Conservation (phyloP, 2,329 filamentous ascomycete genomes). For the Aspergillus sp. region DNA sequence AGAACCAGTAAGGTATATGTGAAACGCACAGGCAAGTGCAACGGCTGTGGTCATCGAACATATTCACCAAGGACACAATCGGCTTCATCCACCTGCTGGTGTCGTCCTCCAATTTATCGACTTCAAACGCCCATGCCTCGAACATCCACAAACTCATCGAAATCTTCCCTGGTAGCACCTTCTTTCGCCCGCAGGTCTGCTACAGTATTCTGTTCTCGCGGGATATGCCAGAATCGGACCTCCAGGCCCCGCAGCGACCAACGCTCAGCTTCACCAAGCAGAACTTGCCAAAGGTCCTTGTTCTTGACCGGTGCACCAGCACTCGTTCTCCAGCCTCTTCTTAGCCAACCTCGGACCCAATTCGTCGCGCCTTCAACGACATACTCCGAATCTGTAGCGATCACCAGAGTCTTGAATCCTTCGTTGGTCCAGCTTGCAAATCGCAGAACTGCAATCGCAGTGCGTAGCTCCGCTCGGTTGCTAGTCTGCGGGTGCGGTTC, state of each 20-base stretch:
- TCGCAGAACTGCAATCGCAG: slow-evolving; percentile 43
- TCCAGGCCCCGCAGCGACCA: slow-evolving; percentile 18
- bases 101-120: too few species aligned
- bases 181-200: slow-evolving; percentile 36
- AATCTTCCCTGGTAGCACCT: too few species aligned
- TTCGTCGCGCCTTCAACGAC: slow-evolving; percentile 38
- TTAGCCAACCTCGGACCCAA: slow-evolving; percentile 37
- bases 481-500: slow-evolving; percentile 34
- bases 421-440: slow-evolving; percentile 38
- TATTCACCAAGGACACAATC: too few species aligned
- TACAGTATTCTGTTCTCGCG: slow-evolving; percentile 32
- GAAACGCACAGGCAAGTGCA: too few species aligned
- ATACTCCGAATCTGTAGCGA: slow-evolving; percentile 48
- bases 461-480: slow-evolving; percentile 49
- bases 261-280: slow-evolving; percentile 36
- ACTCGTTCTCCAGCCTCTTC: slow-evolving; percentile 37
- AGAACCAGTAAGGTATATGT: too few species aligned
- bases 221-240: slow-evolving; percentile 43
- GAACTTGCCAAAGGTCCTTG: slow-evolving; percentile 43
- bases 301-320: slow-evolving; percentile 36
- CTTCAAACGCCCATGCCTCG: too few species aligned
- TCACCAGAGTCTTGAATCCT: slow-evolving; percentile 35
- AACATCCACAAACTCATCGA: too few species aligned
- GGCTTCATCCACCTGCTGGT: too few species aligned
- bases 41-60: too few species aligned